Base-by-base conservation (phyloP, 2,329 filamentous ascomycete species). In the Fusarium nodosum region DNA sequence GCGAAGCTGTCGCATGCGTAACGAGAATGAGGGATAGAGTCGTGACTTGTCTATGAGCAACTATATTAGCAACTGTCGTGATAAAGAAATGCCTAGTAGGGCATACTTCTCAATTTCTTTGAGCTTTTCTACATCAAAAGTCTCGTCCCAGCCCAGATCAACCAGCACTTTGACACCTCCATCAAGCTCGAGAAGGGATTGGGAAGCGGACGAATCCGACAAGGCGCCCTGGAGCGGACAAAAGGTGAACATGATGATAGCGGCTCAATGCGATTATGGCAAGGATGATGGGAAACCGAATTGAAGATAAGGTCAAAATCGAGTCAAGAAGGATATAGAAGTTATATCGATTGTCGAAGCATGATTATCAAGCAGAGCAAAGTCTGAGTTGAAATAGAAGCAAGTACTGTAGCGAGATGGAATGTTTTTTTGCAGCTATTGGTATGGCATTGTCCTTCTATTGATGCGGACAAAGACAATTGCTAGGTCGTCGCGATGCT, bases 181-280 rank as follows among this genome's bases (percentile, higher is more conserved):
- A 82, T 99, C 96, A 58, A 99, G 91, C 83, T 98, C 95, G 48
- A 99, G 85, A 36, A 99, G 88, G n/a, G 96, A 98, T 79, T 97
- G 94, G 68, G 94, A 97, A 44, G 95, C 94, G 61, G 90, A 86
- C 47, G 93, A 96, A 71, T 92, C 88, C 53, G 93, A 94, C 76
- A 97, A 93, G 65, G 96, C 95, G 78, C 96, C 96, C 73, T 97
- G 90, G 60, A 99, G 85, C 47, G 96, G 90, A 76, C 92, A 97
- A 82, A 98, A 97, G 71, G 92, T 97, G 85, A 99, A 98, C 96
- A 99, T 99, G 75, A 71, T 81, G 77, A 73, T 60, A 56, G 54
- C n/a, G 56, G 51, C 58, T 59, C 57, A 60, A 63, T 52, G 52
- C 54, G 50, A 64, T 68, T 33, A 60, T 68, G 55, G 38, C 52